These are phyloP conservation scores for Silene uniflora DNA, from an alignment of 148 eudicot species.

Conservation along the genomic window DNA sequence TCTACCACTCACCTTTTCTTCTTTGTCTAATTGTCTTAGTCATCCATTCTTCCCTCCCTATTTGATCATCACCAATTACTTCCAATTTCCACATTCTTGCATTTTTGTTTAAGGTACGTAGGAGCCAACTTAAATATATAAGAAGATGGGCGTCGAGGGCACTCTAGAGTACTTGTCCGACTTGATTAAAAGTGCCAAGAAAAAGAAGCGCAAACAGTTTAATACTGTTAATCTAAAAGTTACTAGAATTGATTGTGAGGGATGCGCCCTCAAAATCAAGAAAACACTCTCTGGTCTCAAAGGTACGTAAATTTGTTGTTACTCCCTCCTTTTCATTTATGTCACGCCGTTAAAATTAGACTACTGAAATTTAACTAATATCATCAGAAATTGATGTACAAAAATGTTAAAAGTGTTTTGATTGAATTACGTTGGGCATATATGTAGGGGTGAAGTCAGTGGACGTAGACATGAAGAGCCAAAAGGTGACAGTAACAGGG, in stretches of 20 bases:
- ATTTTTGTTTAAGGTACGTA: not conserved
- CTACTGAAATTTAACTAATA: too few species aligned
- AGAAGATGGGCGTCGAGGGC: slow-evolving; percentile 59
- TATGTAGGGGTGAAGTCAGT: slow-evolving; percentile 57
- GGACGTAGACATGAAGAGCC: slow-evolving; percentile 62
- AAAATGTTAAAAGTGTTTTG: too few species aligned
- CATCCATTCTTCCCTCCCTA: too few species aligned
- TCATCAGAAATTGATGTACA: too few species aligned
- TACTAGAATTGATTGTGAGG: slow-evolving; percentile 73
- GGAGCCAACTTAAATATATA: not conserved
- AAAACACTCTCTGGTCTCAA: slow-evolving; percentile 54
- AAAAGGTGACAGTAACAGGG: slow-evolving; percentile 72
- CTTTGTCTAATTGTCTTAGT: too few species aligned
- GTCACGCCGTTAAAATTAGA: too few species aligned
- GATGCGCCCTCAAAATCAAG: slow-evolving; percentile 68
- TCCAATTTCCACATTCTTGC: not conserved
- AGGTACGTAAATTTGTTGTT: slow-evolving; percentile 48
- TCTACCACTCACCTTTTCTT: too few species aligned
- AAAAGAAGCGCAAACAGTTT: slow-evolving; percentile 51
- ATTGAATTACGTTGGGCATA: too few species aligned
- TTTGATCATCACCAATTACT: too few species aligned
- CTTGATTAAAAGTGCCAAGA: slow-evolving; percentile 30
- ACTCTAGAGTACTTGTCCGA: slow-evolving; percentile 68
- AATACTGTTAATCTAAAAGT: slow-evolving; percentile 56
- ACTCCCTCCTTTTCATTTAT: too few species aligned